Conservation (phyloP, 352 stramenopile species). For the Phytophthora foliorum region DNA sequence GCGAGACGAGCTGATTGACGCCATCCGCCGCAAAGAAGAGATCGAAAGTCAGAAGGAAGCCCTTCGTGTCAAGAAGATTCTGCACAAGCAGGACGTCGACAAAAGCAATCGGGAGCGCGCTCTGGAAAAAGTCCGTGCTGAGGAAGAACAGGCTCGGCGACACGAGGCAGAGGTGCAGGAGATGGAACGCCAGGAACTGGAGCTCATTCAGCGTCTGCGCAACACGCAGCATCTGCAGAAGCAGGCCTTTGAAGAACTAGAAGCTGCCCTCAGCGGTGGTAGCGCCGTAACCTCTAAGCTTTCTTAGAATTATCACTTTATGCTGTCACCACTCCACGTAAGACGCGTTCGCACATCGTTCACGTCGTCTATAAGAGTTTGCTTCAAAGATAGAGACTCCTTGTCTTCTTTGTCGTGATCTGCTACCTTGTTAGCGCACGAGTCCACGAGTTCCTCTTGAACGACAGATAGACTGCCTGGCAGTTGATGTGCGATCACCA, state of each 20-base stretch:
- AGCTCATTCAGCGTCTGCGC: conserved; percentile 84
- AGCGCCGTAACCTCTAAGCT: conserved; percentile 15
- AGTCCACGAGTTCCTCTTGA: conserved; percentile 1
- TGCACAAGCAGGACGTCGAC: conserved; percentile 78
- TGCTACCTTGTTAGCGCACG: background rate
- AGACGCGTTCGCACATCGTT: conserved; percentile 32
- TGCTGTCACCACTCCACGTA: conserved; percentile 27
- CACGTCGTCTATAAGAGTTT: conserved; percentile 38
- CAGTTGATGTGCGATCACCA: conserved; percentile 16
- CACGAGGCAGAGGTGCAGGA: conserved; percentile 79
- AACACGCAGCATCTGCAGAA: conserved; percentile 90
- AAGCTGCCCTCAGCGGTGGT: conserved; percentile 71
- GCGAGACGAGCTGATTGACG: conserved; percentile 68
- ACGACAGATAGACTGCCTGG: background rate
- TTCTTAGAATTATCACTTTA: conserved; percentile 18
- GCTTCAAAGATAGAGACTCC: conserved; percentile 18
- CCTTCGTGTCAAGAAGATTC: conserved; percentile 70
- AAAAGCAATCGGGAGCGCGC: conserved; percentile 74
- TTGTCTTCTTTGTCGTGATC: conserved; percentile 11
- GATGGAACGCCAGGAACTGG: conserved; percentile 84
- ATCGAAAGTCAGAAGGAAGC: conserved; percentile 74
- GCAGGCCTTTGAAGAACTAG: conserved; percentile 86
- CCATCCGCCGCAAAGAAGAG: conserved; percentile 77
- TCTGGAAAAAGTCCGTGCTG: conserved; percentile 65
- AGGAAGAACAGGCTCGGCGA: conserved; percentile 70